Conservation (phyloP, 2,329 filamentous ascomycete species). For the Aspergillus ruber region DNA sequence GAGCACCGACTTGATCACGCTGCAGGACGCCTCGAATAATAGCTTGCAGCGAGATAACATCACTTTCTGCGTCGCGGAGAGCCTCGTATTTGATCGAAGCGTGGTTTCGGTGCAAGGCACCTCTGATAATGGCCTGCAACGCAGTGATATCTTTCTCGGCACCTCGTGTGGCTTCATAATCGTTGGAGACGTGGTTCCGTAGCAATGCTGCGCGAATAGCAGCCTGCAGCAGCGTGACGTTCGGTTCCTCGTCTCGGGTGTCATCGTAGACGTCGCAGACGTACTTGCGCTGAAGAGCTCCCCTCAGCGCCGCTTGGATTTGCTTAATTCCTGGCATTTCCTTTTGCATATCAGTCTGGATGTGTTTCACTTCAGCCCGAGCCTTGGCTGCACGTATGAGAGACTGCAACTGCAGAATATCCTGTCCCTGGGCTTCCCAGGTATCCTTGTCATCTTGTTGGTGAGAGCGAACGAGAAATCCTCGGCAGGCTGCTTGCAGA, state of each 20-base stretch:
- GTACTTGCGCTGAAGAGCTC: conserved; percentile 37
- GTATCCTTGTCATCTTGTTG: conserved; percentile 59
- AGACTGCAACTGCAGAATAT: conserved; percentile 75
- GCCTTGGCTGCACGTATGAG: conserved; percentile 57
- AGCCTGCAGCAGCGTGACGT: conserved; percentile 51
- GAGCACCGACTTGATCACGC: conserved; percentile 39
- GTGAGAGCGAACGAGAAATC: conserved; percentile 63
- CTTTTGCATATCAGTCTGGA: conserved; percentile 33
- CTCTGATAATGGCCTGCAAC: conserved; percentile 54
- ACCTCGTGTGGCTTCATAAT: conserved; percentile 25
- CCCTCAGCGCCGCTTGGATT: conserved; percentile 53
- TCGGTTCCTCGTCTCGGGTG: conserved; percentile 57
- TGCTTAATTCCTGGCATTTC: conserved; percentile 40
- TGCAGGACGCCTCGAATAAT: conserved; percentile 61
- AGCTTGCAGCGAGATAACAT: conserved; percentile 58
- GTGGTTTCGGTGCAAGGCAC: conserved; percentile 35
- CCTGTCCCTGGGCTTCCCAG: conserved; percentile 65
- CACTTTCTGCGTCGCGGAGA: conserved; percentile 30
- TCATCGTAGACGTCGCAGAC: conserved; percentile 51
- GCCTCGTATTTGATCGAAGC: conserved; percentile 16
- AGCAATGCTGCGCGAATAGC: conserved; percentile 53
- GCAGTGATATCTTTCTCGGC: conserved; percentile 57
- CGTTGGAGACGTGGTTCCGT: conserved; percentile 8
- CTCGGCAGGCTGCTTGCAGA: conserved; percentile 73
- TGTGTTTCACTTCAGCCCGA: conserved; percentile 36